Evolutionary conservation across 805 yeast genomes (phyloP).

Genomic region (Saturnispora serradocipensis): DNA sequence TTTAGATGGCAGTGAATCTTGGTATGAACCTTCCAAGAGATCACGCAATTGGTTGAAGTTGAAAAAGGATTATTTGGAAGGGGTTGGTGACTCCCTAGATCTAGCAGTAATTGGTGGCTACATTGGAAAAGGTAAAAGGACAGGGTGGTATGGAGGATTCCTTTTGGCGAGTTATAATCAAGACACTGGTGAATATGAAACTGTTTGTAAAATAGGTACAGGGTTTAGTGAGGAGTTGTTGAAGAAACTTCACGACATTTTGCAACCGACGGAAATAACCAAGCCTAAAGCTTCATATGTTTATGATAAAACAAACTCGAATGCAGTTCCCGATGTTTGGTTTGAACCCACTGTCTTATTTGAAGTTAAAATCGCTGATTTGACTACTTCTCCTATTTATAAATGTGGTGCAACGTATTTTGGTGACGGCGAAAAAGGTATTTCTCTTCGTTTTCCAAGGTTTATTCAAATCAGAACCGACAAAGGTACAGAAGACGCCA

Average conservation of each 20-base stretch:
- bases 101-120: slow-evolving; percentile 91
- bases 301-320: slow-evolving; percentile 50
- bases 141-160: slow-evolving; percentile 93
- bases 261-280: slow-evolving; percentile 52
- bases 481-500: slow-evolving; percentile 78
- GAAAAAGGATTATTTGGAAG: slow-evolving; percentile 89
- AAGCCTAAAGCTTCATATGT: slow-evolving; percentile 59
- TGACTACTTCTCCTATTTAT: slow-evolving; percentile 81
- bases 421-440: slow-evolving; percentile 54
- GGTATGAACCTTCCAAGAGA: slow-evolving; percentile 90
- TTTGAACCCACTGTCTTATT: slow-evolving; percentile 78
- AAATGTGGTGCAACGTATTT: slow-evolving; percentile 71
- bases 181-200: slow-evolving; percentile 87
- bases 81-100: slow-evolving; percentile 93
- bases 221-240: slow-evolving; percentile 88
- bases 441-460: slow-evolving; percentile 83
- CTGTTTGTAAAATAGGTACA: slow-evolving; percentile 95
- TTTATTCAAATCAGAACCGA: slow-evolving; percentile 79
- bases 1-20: slow-evolving; percentile 69
- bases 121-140: slow-evolving; percentile 87
- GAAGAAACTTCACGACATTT: slow-evolving; percentile 44
- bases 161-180: slow-evolving; percentile 82
- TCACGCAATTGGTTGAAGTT: slow-evolving; percentile 92
- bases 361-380: slow-evolving; percentile 87
- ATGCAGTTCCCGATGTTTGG: slow-evolving; percentile 89